phyloP scores from a whole-genome alignment of 192 early-diverging fungal genomes.

The Tieghemiomyces parasiticus region DNA sequence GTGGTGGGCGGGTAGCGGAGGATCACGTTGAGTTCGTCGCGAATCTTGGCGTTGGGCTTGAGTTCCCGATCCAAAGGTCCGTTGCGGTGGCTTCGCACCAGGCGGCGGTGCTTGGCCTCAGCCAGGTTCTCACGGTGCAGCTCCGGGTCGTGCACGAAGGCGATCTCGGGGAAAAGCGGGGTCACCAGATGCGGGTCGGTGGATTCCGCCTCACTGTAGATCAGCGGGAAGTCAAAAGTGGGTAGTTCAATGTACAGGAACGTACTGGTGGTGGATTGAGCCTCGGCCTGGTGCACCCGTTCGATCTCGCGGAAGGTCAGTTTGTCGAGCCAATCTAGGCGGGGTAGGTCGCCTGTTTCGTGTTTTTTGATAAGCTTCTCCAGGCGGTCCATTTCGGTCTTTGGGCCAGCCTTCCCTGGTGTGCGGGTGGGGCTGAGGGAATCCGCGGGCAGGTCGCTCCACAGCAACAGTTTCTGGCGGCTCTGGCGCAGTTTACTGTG shows the following conservation, averaged over 20 bases:
- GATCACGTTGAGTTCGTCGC: slow-evolving; percentile 92
- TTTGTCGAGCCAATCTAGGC: slow-evolving; percentile 86
- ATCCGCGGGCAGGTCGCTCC: slow-evolving; percentile 31
- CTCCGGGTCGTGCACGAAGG: slow-evolving; percentile 70
- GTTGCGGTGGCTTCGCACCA: slow-evolving; percentile 80
- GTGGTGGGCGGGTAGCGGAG: slow-evolving; percentile 86
- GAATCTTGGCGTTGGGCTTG: slow-evolving; percentile 90
- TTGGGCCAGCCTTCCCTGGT: slow-evolving; percentile 34
- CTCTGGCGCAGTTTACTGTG: slow-evolving; percentile 77
- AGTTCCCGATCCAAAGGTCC: slow-evolving; percentile 83
- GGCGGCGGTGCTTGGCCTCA: slow-evolving; percentile 82
- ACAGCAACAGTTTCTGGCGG: slow-evolving; percentile 59
- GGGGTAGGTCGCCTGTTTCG: slow-evolving; percentile 75
- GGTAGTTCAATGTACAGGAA: slow-evolving; percentile 77
- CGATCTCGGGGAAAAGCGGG: slow-evolving; percentile 25
- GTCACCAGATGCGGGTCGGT: slow-evolving; percentile 21
- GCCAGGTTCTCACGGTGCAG: slow-evolving; percentile 82
- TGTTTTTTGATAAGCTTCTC: slow-evolving; percentile 73
- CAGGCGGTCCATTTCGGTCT: slow-evolving; percentile 66
- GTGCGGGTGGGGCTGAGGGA: slow-evolving; percentile 38
- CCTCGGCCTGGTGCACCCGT: slow-evolving; percentile 48
- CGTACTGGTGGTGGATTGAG: slow-evolving; percentile 25
- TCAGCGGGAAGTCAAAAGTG: slow-evolving; percentile 92
- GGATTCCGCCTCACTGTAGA: slow-evolving; percentile 63
- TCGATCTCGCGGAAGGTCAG: slow-evolving; percentile 81